Evolutionary conservation across 2,329 filamentous ascomycete genomes (phyloP).

Genomic region (Blastomyces silverae): DNA sequence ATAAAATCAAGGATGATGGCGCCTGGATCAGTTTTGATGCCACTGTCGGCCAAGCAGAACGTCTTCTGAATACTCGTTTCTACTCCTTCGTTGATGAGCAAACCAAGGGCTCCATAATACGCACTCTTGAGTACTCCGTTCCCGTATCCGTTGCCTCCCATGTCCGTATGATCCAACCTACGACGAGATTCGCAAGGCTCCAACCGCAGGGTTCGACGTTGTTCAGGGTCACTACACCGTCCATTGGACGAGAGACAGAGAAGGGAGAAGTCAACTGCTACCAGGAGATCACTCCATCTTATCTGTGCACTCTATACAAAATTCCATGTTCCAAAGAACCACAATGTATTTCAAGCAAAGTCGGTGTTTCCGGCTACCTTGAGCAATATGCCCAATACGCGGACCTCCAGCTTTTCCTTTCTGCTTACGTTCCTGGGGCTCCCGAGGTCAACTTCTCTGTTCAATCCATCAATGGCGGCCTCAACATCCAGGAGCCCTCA

Average conservation of each 20-base stretch:
- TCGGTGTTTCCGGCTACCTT: slow-evolving; percentile 47
- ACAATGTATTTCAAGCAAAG: slow-evolving; percentile 33
- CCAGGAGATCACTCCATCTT: slow-evolving; percentile 42
- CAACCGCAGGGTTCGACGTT: slow-evolving; percentile 27
- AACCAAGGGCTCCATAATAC: slow-evolving; percentile 41
- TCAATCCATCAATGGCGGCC: slow-evolving; percentile 51
- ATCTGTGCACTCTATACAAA: slow-evolving; percentile 47
- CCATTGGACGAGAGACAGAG: slow-evolving; percentile 12
- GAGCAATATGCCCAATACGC: slow-evolving; percentile 30
- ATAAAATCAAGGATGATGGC: slow-evolving; percentile 45
- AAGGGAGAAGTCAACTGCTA: slow-evolving; percentile 28
- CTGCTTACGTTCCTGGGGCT: slow-evolving; percentile 48
- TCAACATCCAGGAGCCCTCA: slow-evolving; percentile 43
- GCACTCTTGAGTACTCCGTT: slow-evolving; percentile 56
- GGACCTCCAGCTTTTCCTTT: slow-evolving; percentile 36
- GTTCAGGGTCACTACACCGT: slow-evolving; percentile 27
- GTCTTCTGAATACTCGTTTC: slow-evolving; percentile 54
- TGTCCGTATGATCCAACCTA: slow-evolving; percentile 59
- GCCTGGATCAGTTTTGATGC: slow-evolving; percentile 56
- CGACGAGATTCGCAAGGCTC: slow-evolving; percentile 51
- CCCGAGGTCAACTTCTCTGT: slow-evolving; percentile 51
- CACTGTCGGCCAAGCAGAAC: slow-evolving; percentile 43
- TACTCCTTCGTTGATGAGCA: slow-evolving; percentile 23
- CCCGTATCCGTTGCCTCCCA: slow-evolving; percentile 50
- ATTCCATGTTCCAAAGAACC: slow-evolving; percentile 38